phyloP scores from a whole-genome alignment of 371 early-diverging fungal genomes.

The Mucor plumbeus region DNA sequence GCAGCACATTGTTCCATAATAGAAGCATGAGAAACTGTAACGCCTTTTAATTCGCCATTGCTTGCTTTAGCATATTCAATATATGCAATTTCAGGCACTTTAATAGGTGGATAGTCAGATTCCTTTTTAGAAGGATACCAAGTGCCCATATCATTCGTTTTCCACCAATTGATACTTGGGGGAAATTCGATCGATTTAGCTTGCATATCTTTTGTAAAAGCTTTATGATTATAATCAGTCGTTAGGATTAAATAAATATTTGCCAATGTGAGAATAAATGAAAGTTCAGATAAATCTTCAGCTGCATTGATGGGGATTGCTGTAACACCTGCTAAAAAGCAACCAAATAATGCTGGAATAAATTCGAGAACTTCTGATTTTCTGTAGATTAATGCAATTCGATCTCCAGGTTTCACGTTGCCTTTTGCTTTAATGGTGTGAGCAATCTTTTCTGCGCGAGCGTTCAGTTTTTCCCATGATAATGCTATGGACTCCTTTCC shows the following conservation, averaged over 20 bases:
- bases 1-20: slow-evolving; percentile 73
- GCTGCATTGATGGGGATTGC: slow-evolving; percentile 86
- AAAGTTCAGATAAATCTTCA: slow-evolving; percentile 80
- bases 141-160: slow-evolving; percentile 73
- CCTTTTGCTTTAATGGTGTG: slow-evolving; percentile 65
- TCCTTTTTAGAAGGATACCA: slow-evolving; percentile 64
- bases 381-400: slow-evolving; percentile 81
- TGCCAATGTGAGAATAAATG: slow-evolving; percentile 73
- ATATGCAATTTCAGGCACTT: slow-evolving; percentile 75
- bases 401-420: slow-evolving; percentile 63
- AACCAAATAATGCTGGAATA: slow-evolving; percentile 76
- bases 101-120: slow-evolving; percentile 46
- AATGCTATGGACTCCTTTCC: slow-evolving; percentile 70
- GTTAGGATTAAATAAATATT: slow-evolving; percentile 74
- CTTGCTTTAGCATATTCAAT: slow-evolving; percentile 85
- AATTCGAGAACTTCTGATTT: slow-evolving; percentile 82
- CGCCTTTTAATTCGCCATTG: slow-evolving; percentile 86
- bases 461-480: slow-evolving; percentile 78
- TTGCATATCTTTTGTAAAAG: slow-evolving; percentile 71
- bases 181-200: slow-evolving; percentile 68
- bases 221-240: slow-evolving; percentile 78
- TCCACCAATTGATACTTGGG: slow-evolving; percentile 74
- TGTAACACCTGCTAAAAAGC: slow-evolving; percentile 80
- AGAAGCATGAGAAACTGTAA: slow-evolving; percentile 78
- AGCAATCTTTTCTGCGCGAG: slow-evolving; percentile 72